Base-by-base conservation (phyloP, 306 rosid species). In the Sphenostylis stenocarpa region DNA sequence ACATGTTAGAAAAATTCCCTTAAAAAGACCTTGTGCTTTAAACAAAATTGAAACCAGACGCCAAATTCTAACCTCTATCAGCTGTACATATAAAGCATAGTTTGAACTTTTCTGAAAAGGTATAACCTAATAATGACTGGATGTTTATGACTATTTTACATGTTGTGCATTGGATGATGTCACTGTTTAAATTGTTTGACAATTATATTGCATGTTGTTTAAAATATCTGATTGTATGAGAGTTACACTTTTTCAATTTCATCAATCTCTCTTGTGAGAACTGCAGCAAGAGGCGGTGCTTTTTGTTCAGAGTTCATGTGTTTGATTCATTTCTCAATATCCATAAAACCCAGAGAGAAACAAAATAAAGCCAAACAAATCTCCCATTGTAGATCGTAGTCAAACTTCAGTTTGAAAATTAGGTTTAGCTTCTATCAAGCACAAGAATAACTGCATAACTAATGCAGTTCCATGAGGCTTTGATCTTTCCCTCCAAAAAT, bases 271-370 rank as follows among this genome's bases (percentile, higher is more conserved):
- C 57, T 43, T 47, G 9, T 48, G 36, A 29, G 41, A 77, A 7
- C 39, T 24, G 81, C 67, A 67, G 76, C 36, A 7, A 13, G 29
- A 34, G 26, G 66, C 38, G 4, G 48, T 38, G n/a, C 39, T 58
- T 47, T 81, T 48, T 81, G 61, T 57, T 73, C 65, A 39, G 33
- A 36, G 51, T 43, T 75, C 62, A 7, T 70, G 55, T 68, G 16
- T 66, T 58, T 26, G 33, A 57, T 51, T 48, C 80, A 38, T 53
- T 47, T 21, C 19, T 28, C 6, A 55, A 10, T 23, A 21, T 75
- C 39, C 52, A 63, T 17, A 60, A 44, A 28, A 31, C 15, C 61
- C 23, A 29, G 48, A 31, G 31, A 44, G 14, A 43, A 3, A 41
- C 15, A 4, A 34, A 41, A n/a, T 0, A 36, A 14, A 39, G 24